Conservation (phyloP, 129 eudicot genomes). For the Smallanthus sonchifolius region DNA sequence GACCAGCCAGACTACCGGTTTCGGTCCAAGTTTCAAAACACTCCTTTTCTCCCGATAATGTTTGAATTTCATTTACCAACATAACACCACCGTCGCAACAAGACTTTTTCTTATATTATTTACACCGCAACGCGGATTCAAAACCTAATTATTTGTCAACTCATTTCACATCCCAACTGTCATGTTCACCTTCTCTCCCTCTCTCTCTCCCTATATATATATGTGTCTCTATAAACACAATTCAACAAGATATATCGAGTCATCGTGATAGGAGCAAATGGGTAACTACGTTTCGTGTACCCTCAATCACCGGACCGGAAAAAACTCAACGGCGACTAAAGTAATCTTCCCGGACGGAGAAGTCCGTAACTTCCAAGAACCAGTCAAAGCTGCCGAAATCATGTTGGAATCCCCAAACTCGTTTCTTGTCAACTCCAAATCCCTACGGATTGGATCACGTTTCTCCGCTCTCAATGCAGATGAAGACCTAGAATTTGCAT, state of each 20-base stretch:
- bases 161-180: constrained; percentile 31
- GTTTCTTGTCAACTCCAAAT: constrained; percentile 52
- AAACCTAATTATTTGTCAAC: constrained; percentile 26
- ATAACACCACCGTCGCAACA: constrained; percentile 14
- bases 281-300: constrained; percentile 81
- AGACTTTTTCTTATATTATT: not conserved
- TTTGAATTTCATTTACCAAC: not conserved
- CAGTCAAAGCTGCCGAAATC: constrained; percentile 64
- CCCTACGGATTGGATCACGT: constrained; percentile 56
- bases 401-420: constrained; percentile 63
- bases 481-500: constrained; percentile 63
- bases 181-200: not conserved
- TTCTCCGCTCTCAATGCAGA: constrained; percentile 72
- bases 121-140: constrained; percentile 24
- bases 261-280: constrained; percentile 29
- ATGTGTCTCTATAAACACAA: not conserved
- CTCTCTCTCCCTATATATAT: too few species aligned
- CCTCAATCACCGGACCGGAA: constrained; percentile 22
- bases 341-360: constrained; percentile 64
- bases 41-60: not conserved
- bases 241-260: not conserved
- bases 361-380: constrained; percentile 46
- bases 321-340: constrained; percentile 30
- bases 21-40: too few species aligned
- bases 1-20: too few species aligned